Conservation (phyloP, 2,329 filamentous ascomycete species). For the Aspergillus carbonarius region DNA sequence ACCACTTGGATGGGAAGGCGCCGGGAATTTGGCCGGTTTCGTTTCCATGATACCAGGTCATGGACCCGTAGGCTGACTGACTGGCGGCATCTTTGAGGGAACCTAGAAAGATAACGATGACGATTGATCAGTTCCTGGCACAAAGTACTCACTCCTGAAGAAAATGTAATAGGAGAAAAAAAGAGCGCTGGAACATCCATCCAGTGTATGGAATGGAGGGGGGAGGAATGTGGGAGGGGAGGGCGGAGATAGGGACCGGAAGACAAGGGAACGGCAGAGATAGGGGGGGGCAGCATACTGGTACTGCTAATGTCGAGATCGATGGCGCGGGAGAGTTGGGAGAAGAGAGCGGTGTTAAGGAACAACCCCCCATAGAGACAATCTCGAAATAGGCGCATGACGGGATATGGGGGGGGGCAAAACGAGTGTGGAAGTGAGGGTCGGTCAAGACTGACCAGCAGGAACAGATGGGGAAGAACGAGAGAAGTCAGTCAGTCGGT, state of each 20-base stretch:
- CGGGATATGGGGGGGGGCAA: background rate
- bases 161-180: too few species aligned
- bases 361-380: conserved; percentile 2
- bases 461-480: background rate
- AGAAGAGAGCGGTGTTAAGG: conserved; percentile 5
- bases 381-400: conserved; percentile 5
- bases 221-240: background rate
- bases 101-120: conserved; percentile 21
- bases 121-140: background rate
- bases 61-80: conserved; percentile 49
- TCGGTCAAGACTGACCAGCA: background rate
- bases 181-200: background rate
- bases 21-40: conserved; percentile 52
- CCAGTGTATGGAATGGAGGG: background rate
- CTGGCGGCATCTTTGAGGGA: conserved; percentile 47
- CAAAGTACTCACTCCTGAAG: too few species aligned
- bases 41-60: conserved; percentile 55
- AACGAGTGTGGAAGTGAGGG: background rate
- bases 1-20: conserved; percentile 70
- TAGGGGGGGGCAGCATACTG: conserved; percentile 17
- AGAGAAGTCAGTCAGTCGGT: background rate
- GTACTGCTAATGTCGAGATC: conserved; percentile 28
- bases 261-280: background rate
- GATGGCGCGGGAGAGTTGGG: conserved; percentile 19
- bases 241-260: background rate